A percentile compares a stretch with the other conserved stretches of the same genome.
Conservation (phyloP, 2,329 filamentous ascomycete species). For the Pseudogymnoascus sp. region DNA sequence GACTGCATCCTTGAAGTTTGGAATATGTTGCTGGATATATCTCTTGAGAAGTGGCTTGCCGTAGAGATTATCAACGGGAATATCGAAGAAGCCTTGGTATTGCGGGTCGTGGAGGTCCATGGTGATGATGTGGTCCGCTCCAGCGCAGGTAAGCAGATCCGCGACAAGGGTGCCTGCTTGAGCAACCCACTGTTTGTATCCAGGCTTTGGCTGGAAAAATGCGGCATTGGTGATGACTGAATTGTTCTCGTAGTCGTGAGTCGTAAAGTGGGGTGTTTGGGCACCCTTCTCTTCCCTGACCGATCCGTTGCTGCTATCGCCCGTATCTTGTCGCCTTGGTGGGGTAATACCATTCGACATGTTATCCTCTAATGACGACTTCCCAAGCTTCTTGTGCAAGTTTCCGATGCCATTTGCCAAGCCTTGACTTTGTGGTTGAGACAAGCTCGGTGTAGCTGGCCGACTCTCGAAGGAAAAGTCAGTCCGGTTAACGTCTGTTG, state of each 20-base stretch:
- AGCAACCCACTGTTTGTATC: constrained; percentile 97
- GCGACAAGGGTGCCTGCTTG: constrained; percentile 93
- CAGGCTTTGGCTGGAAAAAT: constrained; percentile 73
- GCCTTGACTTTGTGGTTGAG: constrained; percentile 57
- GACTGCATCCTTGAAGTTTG: constrained; percentile 73
- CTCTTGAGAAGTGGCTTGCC: constrained; percentile 66
- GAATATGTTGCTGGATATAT: constrained; percentile 70
- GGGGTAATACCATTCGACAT: constrained; percentile 31
- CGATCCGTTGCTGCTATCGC: constrained; percentile 33
- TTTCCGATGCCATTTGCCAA: constrained; percentile 54
- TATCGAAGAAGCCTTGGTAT: constrained; percentile 98
- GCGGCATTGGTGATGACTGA: constrained; percentile 42
- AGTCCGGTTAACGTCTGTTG: constrained; percentile 42
- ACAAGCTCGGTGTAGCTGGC: constrained; percentile 74
- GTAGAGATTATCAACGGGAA: constrained; percentile 96
- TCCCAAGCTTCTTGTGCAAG: constrained; percentile 66
- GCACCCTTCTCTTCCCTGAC: constrained; percentile 23
- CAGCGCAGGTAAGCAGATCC: constrained; percentile 88
- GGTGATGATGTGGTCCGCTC: constrained; percentile 93
- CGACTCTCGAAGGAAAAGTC: constrained; percentile 88
- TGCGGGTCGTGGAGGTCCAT: constrained; percentile 96
- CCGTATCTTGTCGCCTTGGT: constrained; percentile 30
- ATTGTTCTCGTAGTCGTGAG: constrained; percentile 58
- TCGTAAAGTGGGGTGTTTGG: constrained; percentile 39
- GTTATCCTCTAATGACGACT: constrained; percentile 52